Conservation (phyloP, 2,329 filamentous ascomycete species). For the Tolypocladium album region DNA sequence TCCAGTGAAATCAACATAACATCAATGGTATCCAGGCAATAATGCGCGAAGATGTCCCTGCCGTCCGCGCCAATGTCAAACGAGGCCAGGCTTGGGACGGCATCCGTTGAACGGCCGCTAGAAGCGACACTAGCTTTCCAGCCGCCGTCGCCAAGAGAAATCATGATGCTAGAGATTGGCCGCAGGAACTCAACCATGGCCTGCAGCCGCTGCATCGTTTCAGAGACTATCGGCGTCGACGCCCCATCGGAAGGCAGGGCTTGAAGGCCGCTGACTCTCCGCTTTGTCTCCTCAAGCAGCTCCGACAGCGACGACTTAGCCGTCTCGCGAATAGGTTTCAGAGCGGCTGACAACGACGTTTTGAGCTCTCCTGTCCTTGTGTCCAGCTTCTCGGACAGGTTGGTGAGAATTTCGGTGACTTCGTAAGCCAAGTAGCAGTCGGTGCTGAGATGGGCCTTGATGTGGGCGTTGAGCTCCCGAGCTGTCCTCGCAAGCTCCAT, state of each 20-base stretch:
- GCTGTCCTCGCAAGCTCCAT: constrained; percentile 77
- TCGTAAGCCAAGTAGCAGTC: constrained; percentile 96
- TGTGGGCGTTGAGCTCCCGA: constrained; percentile 79
- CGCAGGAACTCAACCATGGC: constrained; percentile 79
- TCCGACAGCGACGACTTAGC: constrained; percentile 78
- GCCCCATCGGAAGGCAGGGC: constrained; percentile 69
- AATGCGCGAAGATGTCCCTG: constrained; percentile 77
- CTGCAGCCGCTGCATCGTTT: constrained; percentile 78
- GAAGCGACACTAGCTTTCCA: constrained; percentile 54
- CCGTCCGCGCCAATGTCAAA: constrained; percentile 88
- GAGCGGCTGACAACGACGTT: constrained; percentile 66
- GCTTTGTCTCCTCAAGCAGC: constrained; percentile 72
- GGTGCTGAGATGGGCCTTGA: constrained; percentile 74
- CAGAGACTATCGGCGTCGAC: constrained; percentile 64
- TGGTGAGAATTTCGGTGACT: constrained; percentile 80
- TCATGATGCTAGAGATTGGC: constrained; percentile 80
- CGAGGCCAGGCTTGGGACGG: constrained; percentile 59
- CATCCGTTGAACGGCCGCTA: constrained; percentile 47
- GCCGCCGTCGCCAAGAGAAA: constrained; percentile 84
- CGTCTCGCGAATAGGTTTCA: constrained; percentile 86
- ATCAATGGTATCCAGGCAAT: constrained; percentile 82
- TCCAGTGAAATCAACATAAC: constrained; percentile 66
- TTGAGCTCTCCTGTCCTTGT: constrained; percentile 79
- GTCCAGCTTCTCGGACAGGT: constrained; percentile 69
- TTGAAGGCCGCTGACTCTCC: constrained; percentile 54